phyloP scores from a whole-genome alignment of 768 basidiomycete species.

The Hericium alpestre region DNA sequence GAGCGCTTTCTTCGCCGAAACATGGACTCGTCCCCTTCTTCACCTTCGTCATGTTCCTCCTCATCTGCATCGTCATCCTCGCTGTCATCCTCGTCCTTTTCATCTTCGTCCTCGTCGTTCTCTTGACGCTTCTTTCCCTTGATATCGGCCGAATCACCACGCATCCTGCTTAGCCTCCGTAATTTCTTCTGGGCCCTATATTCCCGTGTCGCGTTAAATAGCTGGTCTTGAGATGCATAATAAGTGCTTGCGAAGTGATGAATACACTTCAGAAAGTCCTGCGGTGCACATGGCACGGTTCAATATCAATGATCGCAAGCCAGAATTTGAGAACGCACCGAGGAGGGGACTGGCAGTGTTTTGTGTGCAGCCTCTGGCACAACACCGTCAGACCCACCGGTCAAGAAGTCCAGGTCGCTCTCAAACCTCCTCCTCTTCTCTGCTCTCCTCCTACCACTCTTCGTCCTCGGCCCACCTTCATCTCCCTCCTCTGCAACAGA shows the following conservation, averaged over 20 bases:
- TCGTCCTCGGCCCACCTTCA: constrained; percentile 14
- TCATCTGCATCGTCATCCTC: constrained; percentile 6
- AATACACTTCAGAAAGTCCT: constrained; percentile 44
- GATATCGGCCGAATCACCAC: constrained; percentile 9
- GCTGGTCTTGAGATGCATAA: constrained; percentile 52
- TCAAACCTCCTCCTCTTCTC: constrained; percentile 5
- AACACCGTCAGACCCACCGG: background rate
- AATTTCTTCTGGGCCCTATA: constrained; percentile 34
- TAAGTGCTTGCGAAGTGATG: constrained; percentile 43
- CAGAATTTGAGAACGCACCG: constrained; percentile 28
- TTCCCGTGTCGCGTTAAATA: constrained; percentile 39
- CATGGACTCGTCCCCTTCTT: constrained; percentile 9
- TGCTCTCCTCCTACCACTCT: constrained; percentile 9
- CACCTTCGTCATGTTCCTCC: constrained; percentile 8
- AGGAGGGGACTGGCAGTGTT: constrained; percentile 30
- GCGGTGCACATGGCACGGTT: constrained; percentile 18
- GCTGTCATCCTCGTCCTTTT: constrained; percentile 10
- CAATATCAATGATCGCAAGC: background rate
- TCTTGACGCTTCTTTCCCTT: constrained; percentile 12
- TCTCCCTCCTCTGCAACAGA: constrained; percentile 8
- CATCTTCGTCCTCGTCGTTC: constrained; percentile 2
- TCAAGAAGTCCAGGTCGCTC: constrained; percentile 7
- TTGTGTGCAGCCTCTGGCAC: background rate
- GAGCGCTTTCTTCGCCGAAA: constrained; percentile 6
- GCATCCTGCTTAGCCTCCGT: constrained; percentile 14